Percentiles rank a stretch among this genome's conserved stretches.
Conservation (phyloP, 2,329 filamentous ascomycete genomes). For the Lomentospora prolificans region DNA sequence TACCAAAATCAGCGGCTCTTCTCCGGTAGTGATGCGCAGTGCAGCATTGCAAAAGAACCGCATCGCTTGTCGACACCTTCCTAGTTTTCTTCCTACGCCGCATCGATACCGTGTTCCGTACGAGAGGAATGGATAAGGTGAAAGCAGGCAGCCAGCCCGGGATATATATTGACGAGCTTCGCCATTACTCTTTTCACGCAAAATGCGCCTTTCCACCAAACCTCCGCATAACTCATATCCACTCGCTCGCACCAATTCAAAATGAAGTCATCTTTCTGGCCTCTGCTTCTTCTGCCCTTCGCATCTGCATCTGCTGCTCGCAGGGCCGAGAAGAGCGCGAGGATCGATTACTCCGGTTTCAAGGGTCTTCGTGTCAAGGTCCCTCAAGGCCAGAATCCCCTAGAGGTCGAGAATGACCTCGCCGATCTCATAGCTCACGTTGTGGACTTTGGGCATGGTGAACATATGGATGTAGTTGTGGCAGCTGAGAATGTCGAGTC, state of each 20-base stretch:
- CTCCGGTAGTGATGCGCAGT: background rate
- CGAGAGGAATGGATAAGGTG: no score
- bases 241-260: background rate
- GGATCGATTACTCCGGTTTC: background rate
- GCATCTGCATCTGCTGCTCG: background rate
- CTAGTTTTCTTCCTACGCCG: background rate
- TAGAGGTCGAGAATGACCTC: background rate
- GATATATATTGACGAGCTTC: no score
- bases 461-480: background rate
- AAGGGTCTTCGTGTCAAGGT: background rate
- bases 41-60: background rate
- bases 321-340: background rate
- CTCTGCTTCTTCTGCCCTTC: background rate
- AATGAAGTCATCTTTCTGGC: background rate
- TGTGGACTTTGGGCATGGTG: background rate
- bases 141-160: no score
- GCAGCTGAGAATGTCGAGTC: background rate
- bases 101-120: no score
- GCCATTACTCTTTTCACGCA: background rate
- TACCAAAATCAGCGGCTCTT: background rate
- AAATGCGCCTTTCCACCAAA: background rate
- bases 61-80: background rate
- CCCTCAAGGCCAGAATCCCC: background rate
- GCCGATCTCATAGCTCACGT: background rate
- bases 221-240: background rate